Base-by-base conservation (phyloP, 2,329 filamentous ascomycete genomes). In the Herpotrichia juniperi region DNA sequence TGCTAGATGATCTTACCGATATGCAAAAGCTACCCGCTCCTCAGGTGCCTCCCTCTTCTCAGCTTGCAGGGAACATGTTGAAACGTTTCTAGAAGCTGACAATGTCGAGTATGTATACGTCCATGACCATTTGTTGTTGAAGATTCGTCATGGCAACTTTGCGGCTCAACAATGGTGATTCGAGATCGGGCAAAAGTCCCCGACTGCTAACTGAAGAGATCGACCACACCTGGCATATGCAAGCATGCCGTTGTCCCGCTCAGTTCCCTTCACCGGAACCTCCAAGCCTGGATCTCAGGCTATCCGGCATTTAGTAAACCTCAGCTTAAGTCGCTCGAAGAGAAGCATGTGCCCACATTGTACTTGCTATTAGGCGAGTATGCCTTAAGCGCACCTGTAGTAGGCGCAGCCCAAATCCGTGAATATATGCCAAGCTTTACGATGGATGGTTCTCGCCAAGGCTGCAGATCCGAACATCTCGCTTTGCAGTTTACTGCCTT, bases 391-490 rank as follows among this genome's bases (percentile, higher is more conserved):
- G 42, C 12, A 16, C 4, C 26, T 8, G 11, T 45, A 22, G 28
- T 4, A 30, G 26, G 19, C 44, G 22, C 31, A 16, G 43, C 28
- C 25, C 19, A 21, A 43, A n/a, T 11, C 32, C 32, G 32, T 16
- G n/a, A 35, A 35, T n/a, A 35, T 17, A 19, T 21, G 21, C 10
- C 8, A 4, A 40, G 37, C 7, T 39, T 39, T 44, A 44, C 42
- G 4, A 45, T 45, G 28, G 4, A 43, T 25, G 25, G 24, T 35
- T 46, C 30, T 35, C 43, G 43, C 49, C 46, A 53, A 60, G 54
- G 49, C 31, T 64, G 48, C 54, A 48, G 53, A 53, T 56, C 50
- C 42, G 22, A 19, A 14, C 53, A 50, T 51, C 58, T 59, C 54
- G 55, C 50, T 56, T 57, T 49, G 42, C 28, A 51, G 26, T 42